phyloP scores from a whole-genome alignment of 306 rosid genomes.

The Parietaria judaica region DNA sequence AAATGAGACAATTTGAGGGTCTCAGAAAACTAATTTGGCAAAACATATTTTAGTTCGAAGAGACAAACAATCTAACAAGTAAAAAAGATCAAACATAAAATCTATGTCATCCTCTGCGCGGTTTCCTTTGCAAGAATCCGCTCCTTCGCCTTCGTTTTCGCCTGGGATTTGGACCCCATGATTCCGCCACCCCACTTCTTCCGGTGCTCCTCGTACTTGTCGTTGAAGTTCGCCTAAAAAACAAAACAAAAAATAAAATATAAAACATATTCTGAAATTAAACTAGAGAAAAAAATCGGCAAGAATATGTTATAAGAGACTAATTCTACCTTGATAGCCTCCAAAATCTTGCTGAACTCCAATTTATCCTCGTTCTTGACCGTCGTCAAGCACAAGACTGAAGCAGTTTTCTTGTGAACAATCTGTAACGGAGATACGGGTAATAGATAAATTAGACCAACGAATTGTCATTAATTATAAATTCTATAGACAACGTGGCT shows the following conservation, averaged over 20 bases:
- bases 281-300: not conserved
- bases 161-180: conserved; percentile 84
- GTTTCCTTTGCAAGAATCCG: conserved; percentile 69
- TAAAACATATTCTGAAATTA: not conserved
- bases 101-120: conserved; percentile 54
- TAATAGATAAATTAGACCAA: not conserved
- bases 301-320: not conserved
- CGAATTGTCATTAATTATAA: not conserved
- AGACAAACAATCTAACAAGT: too few species aligned
- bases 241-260: not conserved
- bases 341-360: conserved; percentile 61
- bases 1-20: too few species aligned
- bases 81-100: not conserved
- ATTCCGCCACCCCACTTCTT: conserved; percentile 90
- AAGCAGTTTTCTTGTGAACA: conserved; percentile 67
- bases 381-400: conserved; percentile 65
- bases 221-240: conserved; percentile 68
- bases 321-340: conserved; percentile 56
- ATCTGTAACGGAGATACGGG: conserved; percentile 25
- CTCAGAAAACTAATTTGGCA: too few species aligned
- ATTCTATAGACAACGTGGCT: not conserved
- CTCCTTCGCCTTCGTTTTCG: conserved; percentile 65
- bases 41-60: too few species aligned
- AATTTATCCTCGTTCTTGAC: conserved; percentile 81
- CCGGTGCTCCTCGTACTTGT: conserved; percentile 57